Base-by-base conservation (phyloP, 441 rosid genomes). In the Pelargonium fulgidum region DNA sequence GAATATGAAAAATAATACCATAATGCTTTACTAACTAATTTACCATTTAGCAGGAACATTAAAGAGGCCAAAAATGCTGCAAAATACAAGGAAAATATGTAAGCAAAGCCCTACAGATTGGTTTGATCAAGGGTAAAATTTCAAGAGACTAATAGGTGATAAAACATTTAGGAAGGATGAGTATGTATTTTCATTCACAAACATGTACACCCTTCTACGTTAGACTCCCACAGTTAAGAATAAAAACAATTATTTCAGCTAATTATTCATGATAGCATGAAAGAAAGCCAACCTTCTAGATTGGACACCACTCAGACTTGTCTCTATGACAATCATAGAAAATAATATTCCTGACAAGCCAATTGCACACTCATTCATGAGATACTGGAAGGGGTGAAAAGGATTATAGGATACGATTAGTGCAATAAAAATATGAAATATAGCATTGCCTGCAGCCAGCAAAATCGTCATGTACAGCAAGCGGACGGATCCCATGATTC, bases 11-110 rank as follows among this genome's bases (percentile, higher is more conserved):
- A 26, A 73, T 74, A 67, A 41, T 66, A 52, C 5, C 1, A 1
- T 50, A 54, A 14, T 54, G 7, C 61, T 54, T 54, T 26, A 26
- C 33, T 54, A 75, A n/a, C 26, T 29, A 52, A 72, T 72, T 81
- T 88, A 89, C 99, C 89, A 84, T 78, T 89, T 86, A 70, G 97
- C 89, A 7, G 97, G 97, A 64, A 93, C 93, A 67, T 89, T 91
- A 79, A 93, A 89, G 82, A 91, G 97, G 68, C 99, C 99, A 83
- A 93, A 89, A 71, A 93, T 84, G 78, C 97, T 91, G 89, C 92
- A 85, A 73, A 83, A 78, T 62, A 50, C 78, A 69, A 70, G 33
- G 72, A 71, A 65, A 52, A 59, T 26, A 22, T 62, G 65, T 9
- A 14, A 54, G 61, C 17, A 54, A 8, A 54, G 0, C 20, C 20